Percentiles rank a stretch among this genome's conserved stretches.
These are phyloP conservation scores for Solanum appendiculatum DNA, from an alignment of 257 asterid species.

Conservation along the genomic window DNA sequence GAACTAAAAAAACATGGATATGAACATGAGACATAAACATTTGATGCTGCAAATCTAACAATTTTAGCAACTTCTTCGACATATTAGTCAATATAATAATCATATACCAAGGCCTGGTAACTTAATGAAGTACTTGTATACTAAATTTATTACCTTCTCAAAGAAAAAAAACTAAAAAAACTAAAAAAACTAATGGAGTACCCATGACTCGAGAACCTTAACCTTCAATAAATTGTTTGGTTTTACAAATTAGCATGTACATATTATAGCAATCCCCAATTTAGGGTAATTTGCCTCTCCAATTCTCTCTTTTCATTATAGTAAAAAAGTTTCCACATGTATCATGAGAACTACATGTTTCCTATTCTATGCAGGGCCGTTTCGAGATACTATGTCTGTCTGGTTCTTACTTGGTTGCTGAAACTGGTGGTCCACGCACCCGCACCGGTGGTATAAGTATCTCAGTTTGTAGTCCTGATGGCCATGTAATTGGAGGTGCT, in stretches of 20 bases:
- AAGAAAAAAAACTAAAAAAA: too few relatives aligned
- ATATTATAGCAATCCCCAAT: neutral
- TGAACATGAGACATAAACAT: neutral
- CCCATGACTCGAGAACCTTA: neutral
- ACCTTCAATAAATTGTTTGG: neutral
- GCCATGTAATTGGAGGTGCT: conserved; percentile 63
- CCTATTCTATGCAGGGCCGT: conserved; percentile 36
- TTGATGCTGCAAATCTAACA: neutral
- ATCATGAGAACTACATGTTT: neutral
- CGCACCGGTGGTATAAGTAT: conserved; percentile 62
- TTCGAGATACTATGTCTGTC: conserved; percentile 57
- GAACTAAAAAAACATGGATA: neutral
- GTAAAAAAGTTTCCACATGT: neutral
- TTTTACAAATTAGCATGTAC: neutral
- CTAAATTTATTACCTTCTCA: neutral
- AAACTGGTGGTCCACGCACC: conserved; percentile 44
- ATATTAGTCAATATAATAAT: neutral
- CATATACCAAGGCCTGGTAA: neutral
- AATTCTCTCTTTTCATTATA: neutral
- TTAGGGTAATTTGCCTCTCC: neutral
- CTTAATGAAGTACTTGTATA: neutral
- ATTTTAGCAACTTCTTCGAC: neutral
- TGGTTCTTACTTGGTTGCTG: conserved; percentile 59
- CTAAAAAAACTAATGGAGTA: neutral
- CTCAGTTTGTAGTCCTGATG: conserved; percentile 63